Base-by-base conservation (phyloP, 2,329 filamentous ascomycete genomes). In the Cordyceps javanica region DNA sequence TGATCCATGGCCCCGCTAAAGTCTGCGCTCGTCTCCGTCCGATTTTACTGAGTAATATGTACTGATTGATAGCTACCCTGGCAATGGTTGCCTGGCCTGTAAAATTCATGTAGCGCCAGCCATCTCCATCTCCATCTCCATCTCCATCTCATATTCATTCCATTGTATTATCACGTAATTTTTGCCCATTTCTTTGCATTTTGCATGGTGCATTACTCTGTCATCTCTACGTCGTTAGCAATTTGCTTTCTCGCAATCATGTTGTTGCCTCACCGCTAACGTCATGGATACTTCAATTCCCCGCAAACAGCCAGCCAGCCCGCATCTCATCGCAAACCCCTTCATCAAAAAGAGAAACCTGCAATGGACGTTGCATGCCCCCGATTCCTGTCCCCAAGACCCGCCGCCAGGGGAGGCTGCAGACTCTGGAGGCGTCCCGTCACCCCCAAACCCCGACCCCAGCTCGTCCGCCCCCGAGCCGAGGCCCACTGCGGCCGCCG, bases 341-440 rank as follows among this genome's bases (percentile, higher is more conserved):
- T 75, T 77, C 59, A 72, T 78, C 60, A 79, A 79, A 65, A 76
- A 72, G 60, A 68, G 68, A 23, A 79, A 79, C 59, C 68, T 77
- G 6, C 62, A 71, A 62, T 79, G 76, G 77, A 72, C 67, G 6
- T 62, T 77, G 11, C 63, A 69, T 14, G 56, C 65, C 23, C 63
- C 62, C n/a, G 49, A 21, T 61, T 44, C 41, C 59, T 9, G 13
- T 8, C 13, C 25, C 21, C 19, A 23, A 41, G 34, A 5, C 42
- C 13, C 23, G 9, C 44, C 11, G 23, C 32, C 11, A 32, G 21
- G n/a, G 19, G n/a, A 55, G 13, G 44, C 3, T 8, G 14, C 32
- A 16, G 11, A 3, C 23, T 5, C 41, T 5, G 26, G n/a, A 14
- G 9, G 3, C 16, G 21, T 28, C 5, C n/a, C 8, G 13, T 54